Conservation (phyloP, 2,329 filamentous ascomycete genomes). For the Daldinia sp. region DNA sequence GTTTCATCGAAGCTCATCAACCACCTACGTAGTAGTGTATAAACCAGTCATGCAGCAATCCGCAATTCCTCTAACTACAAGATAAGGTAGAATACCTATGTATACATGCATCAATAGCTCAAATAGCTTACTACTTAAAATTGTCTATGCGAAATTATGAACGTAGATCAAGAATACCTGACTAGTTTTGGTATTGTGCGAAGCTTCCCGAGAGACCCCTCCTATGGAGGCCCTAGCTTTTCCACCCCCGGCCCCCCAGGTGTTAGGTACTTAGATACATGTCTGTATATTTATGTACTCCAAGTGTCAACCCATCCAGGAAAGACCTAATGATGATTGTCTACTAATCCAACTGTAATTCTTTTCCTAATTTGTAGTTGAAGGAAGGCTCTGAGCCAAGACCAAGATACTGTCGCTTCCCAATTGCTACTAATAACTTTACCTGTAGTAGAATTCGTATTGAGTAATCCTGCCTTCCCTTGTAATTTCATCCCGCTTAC, state of each 20-base stretch:
- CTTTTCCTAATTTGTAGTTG: constrained; percentile 11
- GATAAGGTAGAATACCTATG: not conserved
- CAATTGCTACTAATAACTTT: constrained; percentile 12
- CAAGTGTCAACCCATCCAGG: constrained; percentile 20
- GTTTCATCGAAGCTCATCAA: constrained; percentile 12
- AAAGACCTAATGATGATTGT: constrained; percentile 1
- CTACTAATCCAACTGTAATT: constrained; percentile 16
- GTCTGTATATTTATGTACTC: constrained; percentile 14
- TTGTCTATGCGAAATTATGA: not conserved
- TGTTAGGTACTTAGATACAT: constrained; percentile 3
- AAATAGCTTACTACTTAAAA: too few relatives aligned
- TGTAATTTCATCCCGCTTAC: not conserved
- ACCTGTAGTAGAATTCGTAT: constrained; percentile 12
- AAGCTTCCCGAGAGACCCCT: constrained; percentile 2
- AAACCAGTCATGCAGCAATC: too few relatives aligned
- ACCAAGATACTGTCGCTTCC: constrained; percentile 4
- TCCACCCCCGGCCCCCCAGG: not conserved
- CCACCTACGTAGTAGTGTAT: not conserved
- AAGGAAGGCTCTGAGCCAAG: constrained; percentile 13
- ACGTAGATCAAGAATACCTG: not conserved
- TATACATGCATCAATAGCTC: not conserved
- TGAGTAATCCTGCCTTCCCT: constrained; percentile 13
- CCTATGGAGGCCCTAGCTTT: constrained; percentile 6
- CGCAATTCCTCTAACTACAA: too few relatives aligned
- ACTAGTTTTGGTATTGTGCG: not conserved